A percentile compares a stretch with the other conserved stretches of the same genome.
These are phyloP conservation scores for Penicillium sp. DNA, from an alignment of 2,329 filamentous ascomycete species.

Conservation along the genomic window DNA sequence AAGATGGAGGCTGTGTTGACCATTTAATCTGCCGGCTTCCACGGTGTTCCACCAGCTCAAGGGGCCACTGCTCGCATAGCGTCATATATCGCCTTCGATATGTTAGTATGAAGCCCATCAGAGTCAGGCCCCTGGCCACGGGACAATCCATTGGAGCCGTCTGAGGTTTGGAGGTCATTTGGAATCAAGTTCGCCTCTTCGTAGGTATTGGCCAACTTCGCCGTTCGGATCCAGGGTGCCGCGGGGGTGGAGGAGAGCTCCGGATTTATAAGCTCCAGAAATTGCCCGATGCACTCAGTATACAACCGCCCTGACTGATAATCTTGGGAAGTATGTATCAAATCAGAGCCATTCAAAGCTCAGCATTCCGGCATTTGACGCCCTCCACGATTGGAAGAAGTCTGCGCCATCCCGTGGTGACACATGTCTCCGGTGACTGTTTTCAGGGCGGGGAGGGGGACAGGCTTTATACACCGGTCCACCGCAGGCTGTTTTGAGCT, in stretches of 20 bases:
- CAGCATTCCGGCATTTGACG: not conserved
- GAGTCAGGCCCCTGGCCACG: not conserved
- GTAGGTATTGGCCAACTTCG: not conserved
- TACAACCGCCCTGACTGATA: not conserved
- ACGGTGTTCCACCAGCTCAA: slow-evolving; percentile 1
- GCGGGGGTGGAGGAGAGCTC: not conserved
- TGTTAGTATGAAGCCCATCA: not conserved
- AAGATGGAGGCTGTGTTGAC: not conserved
- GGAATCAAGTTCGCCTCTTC: not conserved
- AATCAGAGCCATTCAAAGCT: not conserved
- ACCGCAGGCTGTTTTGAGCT: slow-evolving; percentile 20
- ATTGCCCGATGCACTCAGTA: not conserved
- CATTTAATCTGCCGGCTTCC: not conserved
- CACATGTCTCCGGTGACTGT: slow-evolving; percentile 20
- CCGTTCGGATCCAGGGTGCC: not conserved
- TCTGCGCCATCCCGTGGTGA: slow-evolving; percentile 15
- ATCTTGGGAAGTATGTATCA: not conserved
- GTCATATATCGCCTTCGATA: not conserved
- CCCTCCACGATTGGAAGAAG: not conserved
- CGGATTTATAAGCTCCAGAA: not conserved
- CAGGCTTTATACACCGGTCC: slow-evolving; percentile 18
- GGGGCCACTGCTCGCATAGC: not conserved
- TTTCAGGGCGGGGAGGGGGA: slow-evolving; percentile 19
- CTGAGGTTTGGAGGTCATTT: not conserved
- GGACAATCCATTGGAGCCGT: not conserved